Conservation (phyloP, 2,329 filamentous ascomycete species). For the Teratosphaeria pseudoeucalypti region DNA sequence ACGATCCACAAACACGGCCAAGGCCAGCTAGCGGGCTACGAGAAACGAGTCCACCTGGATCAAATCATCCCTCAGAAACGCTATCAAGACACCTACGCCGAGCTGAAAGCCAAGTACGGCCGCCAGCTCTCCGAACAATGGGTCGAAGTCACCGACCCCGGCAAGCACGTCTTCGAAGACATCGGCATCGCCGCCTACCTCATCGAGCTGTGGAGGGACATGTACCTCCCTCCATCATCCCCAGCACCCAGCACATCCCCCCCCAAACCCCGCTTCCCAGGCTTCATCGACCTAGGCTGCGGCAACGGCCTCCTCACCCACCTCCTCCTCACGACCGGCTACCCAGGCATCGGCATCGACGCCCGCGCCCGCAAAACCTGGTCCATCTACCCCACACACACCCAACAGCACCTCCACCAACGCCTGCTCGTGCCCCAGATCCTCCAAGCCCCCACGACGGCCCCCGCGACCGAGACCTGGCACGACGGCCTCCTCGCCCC, state of each 20-base stretch:
- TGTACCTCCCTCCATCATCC: constrained; percentile 47
- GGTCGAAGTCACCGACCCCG: constrained; percentile 77
- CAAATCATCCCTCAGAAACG: constrained; percentile 62
- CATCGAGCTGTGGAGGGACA: constrained; percentile 79
- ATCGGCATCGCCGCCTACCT: constrained; percentile 83
- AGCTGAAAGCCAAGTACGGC: constrained; percentile 71
- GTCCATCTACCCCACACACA: constrained; percentile 52
- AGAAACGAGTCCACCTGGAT: constrained; percentile 78
- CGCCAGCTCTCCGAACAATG: constrained; percentile 59
- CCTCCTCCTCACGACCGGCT: constrained; percentile 71
- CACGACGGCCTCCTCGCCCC: constrained; percentile 53
- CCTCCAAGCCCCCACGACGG: constrained; percentile 13
- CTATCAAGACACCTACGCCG: constrained; percentile 73
- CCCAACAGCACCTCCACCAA: constrained; percentile 45
- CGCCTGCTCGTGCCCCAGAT: constrained; percentile 50
- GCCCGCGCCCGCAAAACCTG: constrained; percentile 79
- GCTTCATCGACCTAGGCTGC: constrained; percentile 92
- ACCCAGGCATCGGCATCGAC: constrained; percentile 81
- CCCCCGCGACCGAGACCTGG: neutral
- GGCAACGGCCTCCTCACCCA: constrained; percentile 87
- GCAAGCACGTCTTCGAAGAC: constrained; percentile 93
- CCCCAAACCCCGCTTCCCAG: constrained; percentile 50
- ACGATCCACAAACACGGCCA: constrained; percentile 65
- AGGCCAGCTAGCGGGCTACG: constrained; percentile 54
- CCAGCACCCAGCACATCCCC: neutral